phyloP scores from a whole-genome alignment of 768 basidiomycete species.

The Boletus eberwhitei region DNA sequence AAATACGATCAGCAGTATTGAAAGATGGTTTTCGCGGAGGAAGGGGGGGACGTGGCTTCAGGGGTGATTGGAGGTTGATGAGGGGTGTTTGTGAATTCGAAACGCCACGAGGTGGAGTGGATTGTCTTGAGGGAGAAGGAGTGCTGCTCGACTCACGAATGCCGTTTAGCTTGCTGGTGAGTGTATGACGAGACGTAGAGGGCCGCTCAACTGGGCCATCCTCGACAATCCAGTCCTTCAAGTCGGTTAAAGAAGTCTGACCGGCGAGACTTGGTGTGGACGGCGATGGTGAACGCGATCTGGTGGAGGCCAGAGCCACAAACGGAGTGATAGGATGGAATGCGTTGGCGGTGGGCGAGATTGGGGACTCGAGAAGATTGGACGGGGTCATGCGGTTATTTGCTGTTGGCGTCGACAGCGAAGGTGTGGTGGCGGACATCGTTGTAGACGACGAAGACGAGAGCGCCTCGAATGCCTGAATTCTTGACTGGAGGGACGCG shows the following conservation, averaged over 20 bases:
- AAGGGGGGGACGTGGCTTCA: conserved; percentile 51
- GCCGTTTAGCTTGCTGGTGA: conserved; percentile 13
- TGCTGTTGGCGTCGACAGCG: conserved; percentile 5
- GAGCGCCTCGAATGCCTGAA: conserved; percentile 63
- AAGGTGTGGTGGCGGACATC: conserved; percentile 6
- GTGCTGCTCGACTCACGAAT: conserved; percentile 24
- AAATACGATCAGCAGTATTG: conserved; percentile 41
- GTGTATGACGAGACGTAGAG: conserved; percentile 10
- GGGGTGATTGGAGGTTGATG: conserved; percentile 55
- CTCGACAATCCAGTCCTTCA: conserved; percentile 72
- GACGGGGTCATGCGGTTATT: conserved; percentile 4
- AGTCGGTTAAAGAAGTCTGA: conserved; percentile 64
- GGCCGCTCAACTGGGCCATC: conserved; percentile 43
- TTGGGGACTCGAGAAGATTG: conserved; percentile 46
- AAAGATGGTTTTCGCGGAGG: conserved; percentile 66
- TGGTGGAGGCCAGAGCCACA: conserved; percentile 24
- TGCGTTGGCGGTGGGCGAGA: conserved; percentile 44
- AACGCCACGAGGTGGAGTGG: not conserved
- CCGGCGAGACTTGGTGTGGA: conserved; percentile 38
- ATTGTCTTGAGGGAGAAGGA: conserved; percentile 18
- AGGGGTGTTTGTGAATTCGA: conserved; percentile 38
- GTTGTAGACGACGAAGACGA: conserved; percentile 29
- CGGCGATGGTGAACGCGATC: conserved; percentile 45
- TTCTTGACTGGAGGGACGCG: conserved; percentile 52
- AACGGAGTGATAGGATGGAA: conserved; percentile 42